Base-by-base conservation (phyloP, 2,329 filamentous ascomycete species). In the Neonectria hederae region DNA sequence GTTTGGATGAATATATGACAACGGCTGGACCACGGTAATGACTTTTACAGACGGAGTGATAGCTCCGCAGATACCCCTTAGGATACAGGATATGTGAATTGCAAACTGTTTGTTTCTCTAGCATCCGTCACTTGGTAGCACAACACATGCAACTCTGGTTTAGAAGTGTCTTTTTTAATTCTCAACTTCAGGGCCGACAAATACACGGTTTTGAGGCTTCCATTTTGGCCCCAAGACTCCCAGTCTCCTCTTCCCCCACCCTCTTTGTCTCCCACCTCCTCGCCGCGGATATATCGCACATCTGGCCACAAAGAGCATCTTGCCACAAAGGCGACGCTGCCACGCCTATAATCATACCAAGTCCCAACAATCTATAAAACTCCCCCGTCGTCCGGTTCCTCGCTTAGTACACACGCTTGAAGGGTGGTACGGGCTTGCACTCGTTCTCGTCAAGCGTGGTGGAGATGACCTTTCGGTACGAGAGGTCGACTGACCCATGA, bases 391-490 rank as follows among this genome's bases (percentile, higher is more conserved):
- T 63, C 65, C 48, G 54, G 46, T 55, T 35, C 57, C 57, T 60
- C 61, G 55, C 62, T 83, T 93, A 95, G 83, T 95, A 94, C 76
- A 92, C 91, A 85, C 92, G 89, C 89, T 97, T 97, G 88, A 98
- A 97, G 49, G 96, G 96, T 74, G 95, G 94, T 65, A 99, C 93
- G 70, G 93, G 84, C 87, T 96, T 94, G 90, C 96, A 98, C 87
- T 99, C 96, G 75, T 87, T 90, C 88, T 97, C 94, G 76, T 98
- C 96, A 72, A 99, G 85, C 26, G 96, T 98, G 67, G 87, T 90
- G 72, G 86, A 86, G 67, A 92, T 91, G 66, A 99, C 96, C 69
- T 86, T 85, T 80, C 96, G 89, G 88, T 98, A 98, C 68, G 88
- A 85, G 68, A 98, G 85, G 66, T 98, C 91, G 60, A 96, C 89